Base-by-base conservation (phyloP, 2,329 filamentous ascomycete species). In the Cladophialophora immunda region DNA sequence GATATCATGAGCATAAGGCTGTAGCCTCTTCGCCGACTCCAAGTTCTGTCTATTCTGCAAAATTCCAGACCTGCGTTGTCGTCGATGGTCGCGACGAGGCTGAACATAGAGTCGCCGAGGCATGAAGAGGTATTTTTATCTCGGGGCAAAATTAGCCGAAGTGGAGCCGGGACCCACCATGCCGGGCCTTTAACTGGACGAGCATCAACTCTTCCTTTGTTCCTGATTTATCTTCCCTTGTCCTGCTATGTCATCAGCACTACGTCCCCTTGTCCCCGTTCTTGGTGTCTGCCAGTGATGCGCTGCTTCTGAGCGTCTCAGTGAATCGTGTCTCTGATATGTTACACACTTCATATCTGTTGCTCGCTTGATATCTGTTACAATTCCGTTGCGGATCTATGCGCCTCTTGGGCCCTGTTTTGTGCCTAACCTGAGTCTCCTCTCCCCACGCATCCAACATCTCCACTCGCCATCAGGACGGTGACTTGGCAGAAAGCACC, bases 171-270 rank as follows among this genome's bases (percentile, higher is more conserved):
- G 45, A 25, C 7, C 45, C 19, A 9, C 45, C 3, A 8, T 13
- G 38, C 25, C 57, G n/a, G 25, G 25, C 27, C 38, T 17, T 19
- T 19, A 4, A 58, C 32, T n/a, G 32, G 32, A 34, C 30, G 1
- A 38, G 9, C 15, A 34, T 17, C 34, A 59, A 19, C 19, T 27
- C 34, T 30, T 50, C 47, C 22, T 54, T 61, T 61, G 58, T 61
- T 61, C 58, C 27, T 41, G 58, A 53, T 61, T 38, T n/a, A 53
- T 53, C 45, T 25, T 27, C 34, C 45, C 45, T 50, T 11, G 19
- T 27, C 32, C 19, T 19, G 30, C 30, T 36, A 27, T 54, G 45
- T 54, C 58, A 61, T 38, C 58, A 27, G n/a, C 19, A 57, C 4
- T 7, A 29, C 9, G 3, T 34, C n/a, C 15, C 19, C 13, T 36